Evolutionary conservation across 768 basidiomycete species (phyloP).

Genomic region (Suillus cothurnatus): DNA sequence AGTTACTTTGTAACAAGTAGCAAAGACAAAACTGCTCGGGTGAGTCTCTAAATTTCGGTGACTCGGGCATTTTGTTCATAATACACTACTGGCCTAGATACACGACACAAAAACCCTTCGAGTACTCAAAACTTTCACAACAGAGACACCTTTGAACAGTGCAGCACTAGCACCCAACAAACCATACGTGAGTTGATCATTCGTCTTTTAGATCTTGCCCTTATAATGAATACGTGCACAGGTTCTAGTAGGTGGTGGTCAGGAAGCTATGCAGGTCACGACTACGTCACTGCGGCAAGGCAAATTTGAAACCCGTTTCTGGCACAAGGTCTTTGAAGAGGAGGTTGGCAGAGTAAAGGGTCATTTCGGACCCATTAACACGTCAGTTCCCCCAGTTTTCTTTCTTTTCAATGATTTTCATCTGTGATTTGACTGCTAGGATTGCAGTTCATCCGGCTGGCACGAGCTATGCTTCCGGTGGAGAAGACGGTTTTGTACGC

Average conservation of each 20-base stretch:
- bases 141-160: slow-evolving; percentile 95
- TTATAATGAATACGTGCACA: slow-evolving; percentile 27
- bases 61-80: not conserved
- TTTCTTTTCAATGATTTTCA: not conserved
- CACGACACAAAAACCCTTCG: slow-evolving; percentile 88
- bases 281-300: slow-evolving; percentile 93
- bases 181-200: slow-evolving; percentile 66
- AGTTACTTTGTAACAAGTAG: slow-evolving; percentile 96
- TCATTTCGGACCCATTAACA: slow-evolving; percentile 96
- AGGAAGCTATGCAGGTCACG: slow-evolving; percentile 97
- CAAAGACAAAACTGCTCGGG: slow-evolving; percentile 96
- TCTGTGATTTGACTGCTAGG: slow-evolving; percentile 41
- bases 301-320: slow-evolving; percentile 97
- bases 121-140: slow-evolving; percentile 90
- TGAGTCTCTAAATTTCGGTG: slow-evolving; percentile 27
- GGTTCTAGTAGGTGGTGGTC: slow-evolving; percentile 94
- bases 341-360: slow-evolving; percentile 97
- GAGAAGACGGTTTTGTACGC: slow-evolving; percentile 94
- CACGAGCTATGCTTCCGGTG: slow-evolving; percentile 88
- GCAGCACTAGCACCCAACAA: slow-evolving; percentile 82
- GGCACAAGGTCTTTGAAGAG: slow-evolving; percentile 97
- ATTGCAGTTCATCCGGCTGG: slow-evolving; percentile 93
- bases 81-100: slow-evolving; percentile 45
- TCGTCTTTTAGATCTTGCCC: not conserved
- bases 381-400: slow-evolving; percentile 54